Base-by-base conservation (phyloP, 495 filamentous ascomycete species). In the Beverwykella pulmonaria region DNA sequence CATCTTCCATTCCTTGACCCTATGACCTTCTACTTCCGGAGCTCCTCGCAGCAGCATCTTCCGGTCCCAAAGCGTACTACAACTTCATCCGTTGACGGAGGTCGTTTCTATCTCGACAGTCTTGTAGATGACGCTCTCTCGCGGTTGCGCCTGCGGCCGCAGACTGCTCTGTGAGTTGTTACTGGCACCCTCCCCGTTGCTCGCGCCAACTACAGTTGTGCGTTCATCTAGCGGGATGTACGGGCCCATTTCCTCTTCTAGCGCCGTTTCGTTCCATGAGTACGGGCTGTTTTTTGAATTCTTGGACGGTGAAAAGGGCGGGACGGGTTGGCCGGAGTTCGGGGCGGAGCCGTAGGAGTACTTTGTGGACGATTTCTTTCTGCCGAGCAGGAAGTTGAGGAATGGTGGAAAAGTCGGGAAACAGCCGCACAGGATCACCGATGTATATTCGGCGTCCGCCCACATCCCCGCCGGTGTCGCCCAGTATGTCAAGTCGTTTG, bases 361-460 rank as follows among this genome's bases (percentile, higher is more conserved):
- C 34, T 57, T 57, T 25, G 29, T 4, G 10, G 7, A 8, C 6
- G 41, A 6, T n/a, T 41, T 39, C 9, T 59, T 39, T 22, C 15
- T 48, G 7, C 56, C 56, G 17, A 15, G 30, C 3, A 62, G 20
- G 30, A 53, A 62, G 23, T 53, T 53, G 29, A 63, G 26, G 8
- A 63, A 32, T 0, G 50, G 50, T 17, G 53, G 61, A 34, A 63
- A 63, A 17, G 53, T 49, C 2, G 53, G 50, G 53, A 63, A 63
- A 39, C 50, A 55, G n/a, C 10, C 50, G 8, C 29, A 26, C 0
- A 63, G 32, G 22, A 63, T 63, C 26, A 65, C 54, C 5, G 62
- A 53, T 17, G 53, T 50, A 29, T 25, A 50, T 44, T 65, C 62
- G 29, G 44, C 62, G 15, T n/a, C 41, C 41, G 41, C 41, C 62